These are phyloP conservation scores for Macrolepiota fuliginosa DNA, from an alignment of 768 basidiomycete genomes.

Conservation along the genomic window DNA sequence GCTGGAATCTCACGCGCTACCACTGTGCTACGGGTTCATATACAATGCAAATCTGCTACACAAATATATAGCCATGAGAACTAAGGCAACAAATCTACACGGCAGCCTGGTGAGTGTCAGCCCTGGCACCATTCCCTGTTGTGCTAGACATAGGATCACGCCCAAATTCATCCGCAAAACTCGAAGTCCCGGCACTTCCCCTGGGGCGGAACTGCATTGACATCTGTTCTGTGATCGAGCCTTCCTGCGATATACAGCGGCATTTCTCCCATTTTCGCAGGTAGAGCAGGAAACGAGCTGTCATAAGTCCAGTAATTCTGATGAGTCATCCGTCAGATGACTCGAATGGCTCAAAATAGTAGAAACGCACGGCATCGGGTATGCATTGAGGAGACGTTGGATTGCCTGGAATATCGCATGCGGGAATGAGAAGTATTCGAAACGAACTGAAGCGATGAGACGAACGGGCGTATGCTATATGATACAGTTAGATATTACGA, in stretches of 20 bases:
- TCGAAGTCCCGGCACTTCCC: neutral
- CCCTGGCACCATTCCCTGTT: neutral
- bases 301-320: neutral
- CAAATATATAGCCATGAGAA: no score
- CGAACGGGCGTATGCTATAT: neutral
- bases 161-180: neutral
- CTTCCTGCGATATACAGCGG: neutral
- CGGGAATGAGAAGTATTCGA: neutral
- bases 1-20: no score
- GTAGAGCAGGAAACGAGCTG: neutral
- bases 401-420: neutral
- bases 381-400: constrained; percentile 5
- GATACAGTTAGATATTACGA: neutral
- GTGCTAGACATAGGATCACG: neutral
- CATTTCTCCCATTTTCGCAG: constrained; percentile 3
- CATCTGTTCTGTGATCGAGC: neutral
- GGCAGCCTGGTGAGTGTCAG: neutral
- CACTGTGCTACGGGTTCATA: no score
- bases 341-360: neutral
- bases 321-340: neutral
- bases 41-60: no score
- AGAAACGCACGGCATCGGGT: constrained; percentile 1
- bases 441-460: neutral
- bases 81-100: neutral
- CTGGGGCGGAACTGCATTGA: neutral